Evolutionary conservation across 2,329 filamentous ascomycete genomes (phyloP), one percentile per base, ranked within the genome.

Genomic region (Fusarium humuli): DNA sequence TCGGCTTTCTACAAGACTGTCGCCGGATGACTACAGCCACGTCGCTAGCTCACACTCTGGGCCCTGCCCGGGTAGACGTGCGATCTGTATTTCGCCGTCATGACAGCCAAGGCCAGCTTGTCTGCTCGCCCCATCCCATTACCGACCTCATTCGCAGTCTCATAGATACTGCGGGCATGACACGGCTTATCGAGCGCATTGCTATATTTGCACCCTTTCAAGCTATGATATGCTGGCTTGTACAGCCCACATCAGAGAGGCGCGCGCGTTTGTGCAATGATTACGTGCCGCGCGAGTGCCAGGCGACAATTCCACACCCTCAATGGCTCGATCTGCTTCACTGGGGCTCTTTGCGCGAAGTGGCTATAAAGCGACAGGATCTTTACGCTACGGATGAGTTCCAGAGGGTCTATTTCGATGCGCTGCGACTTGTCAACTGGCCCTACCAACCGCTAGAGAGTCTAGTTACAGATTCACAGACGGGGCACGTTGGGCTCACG

Each of bases 301-400:
- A 80, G 59, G 67, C 73, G 49, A 71, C 61, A 53, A 67, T 72
- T 23, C 67, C 72, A 9, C 79, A 79, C 59, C 68, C 67, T 12
- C 73, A 76, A 45, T 79, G 79, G 76, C 73, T 83, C 32, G 74
- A 79, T 55, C 72, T 77, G 9, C 58, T 79, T 22, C 58, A 79
- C 14, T 80, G 77, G 77, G 73, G 74, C 25, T 72, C 75, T 37
- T 67, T 83, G 27, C 78, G 79, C 59, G 77, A 79, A 54, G 76
- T 72, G 42, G 72, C 79, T 48, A 79, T 81, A 25, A 71, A 77
- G 48, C 77, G 77, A 23, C 81, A 80, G 59, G 73, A 77, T 18
- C 52, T 76, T 7, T 83, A 82, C 58, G 77, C 76, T 42, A 82
- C 77, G 10, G 74, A 77, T 5, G 79, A 82, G 53, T 82, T 82